These are phyloP conservation scores for Colletotrichum eleusines DNA, from an alignment of 2,329 filamentous ascomycete species.

Conservation along the genomic window DNA sequence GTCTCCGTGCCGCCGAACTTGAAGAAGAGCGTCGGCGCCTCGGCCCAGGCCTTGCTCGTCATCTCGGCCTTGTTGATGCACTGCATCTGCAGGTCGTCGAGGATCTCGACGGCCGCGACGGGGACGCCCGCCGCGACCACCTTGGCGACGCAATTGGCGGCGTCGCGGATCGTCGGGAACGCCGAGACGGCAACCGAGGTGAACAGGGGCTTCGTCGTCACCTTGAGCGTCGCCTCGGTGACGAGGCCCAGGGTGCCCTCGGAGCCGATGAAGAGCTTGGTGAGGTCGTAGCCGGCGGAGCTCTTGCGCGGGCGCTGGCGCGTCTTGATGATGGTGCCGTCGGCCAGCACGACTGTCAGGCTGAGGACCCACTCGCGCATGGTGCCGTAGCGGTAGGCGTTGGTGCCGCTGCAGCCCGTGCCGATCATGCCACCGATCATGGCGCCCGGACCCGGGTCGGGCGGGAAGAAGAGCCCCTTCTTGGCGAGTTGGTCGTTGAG, in stretches of 20 bases:
- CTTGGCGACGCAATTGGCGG: conserved; percentile 82
- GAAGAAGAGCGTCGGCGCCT: conserved; percentile 84
- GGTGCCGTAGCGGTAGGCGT: conserved; percentile 91
- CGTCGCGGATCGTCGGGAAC: conserved; percentile 71
- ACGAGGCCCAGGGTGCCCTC: conserved; percentile 93
- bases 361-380: conserved; percentile 95
- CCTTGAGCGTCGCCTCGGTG: conserved; percentile 89
- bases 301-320: conserved; percentile 89
- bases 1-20: conserved; percentile 80
- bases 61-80: conserved; percentile 74
- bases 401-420: conserved; percentile 81
- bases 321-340: conserved; percentile 91
- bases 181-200: conserved; percentile 82
- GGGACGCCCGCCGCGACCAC: conserved; percentile 86
- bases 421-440: conserved; percentile 93
- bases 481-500: conserved; percentile 82
- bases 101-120: conserved; percentile 90
- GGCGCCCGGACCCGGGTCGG: conserved; percentile 89
- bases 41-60: conserved; percentile 76
- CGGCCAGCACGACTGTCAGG: conserved; percentile 88
- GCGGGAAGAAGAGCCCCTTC: conserved; percentile 89
- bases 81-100: conserved; percentile 91
- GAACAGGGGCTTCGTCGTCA: conserved; percentile 83
- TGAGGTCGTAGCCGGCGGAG: conserved; percentile 92
- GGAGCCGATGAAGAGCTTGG: conserved; percentile 88